Evolutionary conservation across 2,329 filamentous ascomycete species (phyloP).

Genomic region (Ceratocystis huliohia): DNA sequence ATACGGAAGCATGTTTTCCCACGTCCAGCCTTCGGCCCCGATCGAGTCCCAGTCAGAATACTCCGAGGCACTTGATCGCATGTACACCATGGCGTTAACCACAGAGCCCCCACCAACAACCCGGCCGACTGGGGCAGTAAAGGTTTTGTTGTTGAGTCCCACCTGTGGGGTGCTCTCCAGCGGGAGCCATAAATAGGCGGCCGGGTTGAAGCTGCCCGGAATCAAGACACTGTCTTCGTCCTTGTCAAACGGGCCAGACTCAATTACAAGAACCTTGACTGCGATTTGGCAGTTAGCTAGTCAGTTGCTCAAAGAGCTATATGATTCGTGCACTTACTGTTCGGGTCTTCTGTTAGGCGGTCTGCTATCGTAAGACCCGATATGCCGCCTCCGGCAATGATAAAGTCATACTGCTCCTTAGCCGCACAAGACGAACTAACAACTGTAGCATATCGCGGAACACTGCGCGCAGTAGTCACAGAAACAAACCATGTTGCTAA

Average conservation of each 20-base stretch:
- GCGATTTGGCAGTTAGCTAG: background rate
- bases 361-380: conserved; percentile 30
- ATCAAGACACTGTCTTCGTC: conserved; percentile 25
- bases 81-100: conserved; percentile 31
- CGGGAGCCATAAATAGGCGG: conserved; percentile 26
- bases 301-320: too few relatives aligned
- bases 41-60: conserved; percentile 35
- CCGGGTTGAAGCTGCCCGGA: conserved; percentile 26
- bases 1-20: conserved; percentile 31
- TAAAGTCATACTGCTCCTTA: conserved; percentile 25
- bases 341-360: conserved; percentile 29
- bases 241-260: conserved; percentile 25
- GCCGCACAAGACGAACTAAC: conserved; percentile 10
- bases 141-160: conserved; percentile 24
- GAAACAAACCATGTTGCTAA: background rate
- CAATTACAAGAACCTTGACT: conserved; percentile 26
- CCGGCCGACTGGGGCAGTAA: conserved; percentile 24
- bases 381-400: conserved; percentile 29
- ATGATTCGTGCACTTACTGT: conserved; percentile 21
- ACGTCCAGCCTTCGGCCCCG: conserved; percentile 34
- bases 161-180: conserved; percentile 24
- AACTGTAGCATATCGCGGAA: conserved; percentile 14
- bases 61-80: conserved; percentile 29
- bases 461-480: background rate
- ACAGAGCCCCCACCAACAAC: conserved; percentile 32